A percentile compares a stretch with the other conserved stretches of the same genome.
phyloP scores from a whole-genome alignment of 371 early-diverging fungal genomes.

The Circinella umbellata region DNA sequence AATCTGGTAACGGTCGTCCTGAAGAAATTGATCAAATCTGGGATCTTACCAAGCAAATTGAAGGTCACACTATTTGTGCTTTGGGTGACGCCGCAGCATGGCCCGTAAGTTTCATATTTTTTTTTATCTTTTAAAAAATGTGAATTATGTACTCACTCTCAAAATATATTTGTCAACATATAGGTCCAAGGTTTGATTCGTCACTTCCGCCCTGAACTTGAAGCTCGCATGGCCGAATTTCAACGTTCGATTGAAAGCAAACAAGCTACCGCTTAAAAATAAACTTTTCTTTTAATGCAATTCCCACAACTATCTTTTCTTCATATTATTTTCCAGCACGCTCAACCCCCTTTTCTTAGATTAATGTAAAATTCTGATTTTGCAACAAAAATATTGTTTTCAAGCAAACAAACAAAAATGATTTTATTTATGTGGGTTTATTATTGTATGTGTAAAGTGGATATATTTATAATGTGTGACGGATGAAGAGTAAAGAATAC shows the following conservation, averaged over 20 bases:
- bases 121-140: background rate
- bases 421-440: no score
- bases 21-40: constrained; percentile 87
- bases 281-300: constrained; percentile 3
- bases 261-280: constrained; percentile 1
- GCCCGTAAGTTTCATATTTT: constrained; percentile 63
- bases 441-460: no score
- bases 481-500: no score
- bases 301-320: background rate
- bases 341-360: background rate
- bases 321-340: background rate
- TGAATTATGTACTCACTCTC: background rate
- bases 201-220: constrained; percentile 93
- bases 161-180: no score
- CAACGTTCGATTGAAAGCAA: constrained; percentile 30
- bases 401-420: no score
- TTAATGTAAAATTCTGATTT: background rate
- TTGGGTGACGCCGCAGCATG: constrained; percentile 98
- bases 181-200: constrained; percentile 87
- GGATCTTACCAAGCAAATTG: constrained; percentile 95
- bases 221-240: constrained; percentile 79
- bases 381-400: background rate
- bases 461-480: no score
- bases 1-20: constrained; percentile 81
- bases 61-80: constrained; percentile 98